A percentile compares a stretch with the other conserved stretches of the same genome.
phyloP scores from a whole-genome alignment of 176 grass and related monocot species.

The Panicum miliaceum region DNA sequence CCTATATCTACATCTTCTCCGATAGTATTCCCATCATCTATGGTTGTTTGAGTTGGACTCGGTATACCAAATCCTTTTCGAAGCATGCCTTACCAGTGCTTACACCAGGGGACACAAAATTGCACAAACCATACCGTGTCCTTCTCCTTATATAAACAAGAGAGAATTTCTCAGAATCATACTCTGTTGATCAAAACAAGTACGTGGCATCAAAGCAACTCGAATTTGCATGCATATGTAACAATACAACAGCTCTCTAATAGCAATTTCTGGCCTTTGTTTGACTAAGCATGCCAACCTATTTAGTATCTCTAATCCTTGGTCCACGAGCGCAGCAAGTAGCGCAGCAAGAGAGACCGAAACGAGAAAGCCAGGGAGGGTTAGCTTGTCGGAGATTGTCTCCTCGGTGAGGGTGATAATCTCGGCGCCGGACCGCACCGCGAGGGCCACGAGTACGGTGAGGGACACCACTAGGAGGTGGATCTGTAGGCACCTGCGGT shows the following conservation, averaged over 20 bases:
- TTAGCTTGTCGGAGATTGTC: conserved; percentile 92
- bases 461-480: conserved; percentile 29
- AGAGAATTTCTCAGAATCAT: conserved; percentile 22
- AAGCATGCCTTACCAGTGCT: conserved; percentile 74
- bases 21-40: too few species aligned
- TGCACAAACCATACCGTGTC: conserved; percentile 88
- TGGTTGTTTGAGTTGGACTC: too few species aligned
- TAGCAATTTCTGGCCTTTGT: not conserved
- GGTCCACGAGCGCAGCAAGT: not conserved
- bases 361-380: not conserved
- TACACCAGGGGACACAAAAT: conserved; percentile 96
- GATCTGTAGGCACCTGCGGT: conserved; percentile 34
- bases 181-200: not conserved
- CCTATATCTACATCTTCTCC: too few species aligned
- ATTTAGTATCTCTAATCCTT: not conserved
- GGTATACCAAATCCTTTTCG: not conserved
- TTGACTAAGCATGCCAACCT: conserved; percentile 10
- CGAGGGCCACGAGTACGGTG: conserved; percentile 1
- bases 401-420: conserved; percentile 89
- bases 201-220: not conserved
- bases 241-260: not conserved
- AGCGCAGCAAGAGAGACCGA: not conserved
- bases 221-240: not conserved
- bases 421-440: conserved; percentile 52
- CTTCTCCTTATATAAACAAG: conserved; percentile 82